These are phyloP conservation scores for Verticillium zaregamsianum DNA, from an alignment of 2,329 filamentous ascomycete genomes.

Conservation along the genomic window DNA sequence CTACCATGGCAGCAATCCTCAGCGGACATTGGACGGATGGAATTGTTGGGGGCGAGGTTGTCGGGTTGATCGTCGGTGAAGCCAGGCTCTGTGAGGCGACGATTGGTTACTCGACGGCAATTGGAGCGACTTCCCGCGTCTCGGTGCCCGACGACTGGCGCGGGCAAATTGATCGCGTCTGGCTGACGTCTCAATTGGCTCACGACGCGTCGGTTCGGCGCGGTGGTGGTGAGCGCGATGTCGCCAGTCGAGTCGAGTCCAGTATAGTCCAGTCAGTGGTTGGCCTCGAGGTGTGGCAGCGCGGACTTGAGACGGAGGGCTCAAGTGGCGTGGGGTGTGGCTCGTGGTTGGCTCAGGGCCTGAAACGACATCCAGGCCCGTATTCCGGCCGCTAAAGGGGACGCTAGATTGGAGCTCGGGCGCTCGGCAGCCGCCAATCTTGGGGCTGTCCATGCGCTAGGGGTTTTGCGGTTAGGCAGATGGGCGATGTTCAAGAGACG, in stretches of 20 bases:
- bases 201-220: background rate
- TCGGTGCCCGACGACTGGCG: background rate
- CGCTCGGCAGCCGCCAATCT: background rate
- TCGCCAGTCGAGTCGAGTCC: background rate
- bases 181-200: background rate
- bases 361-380: background rate
- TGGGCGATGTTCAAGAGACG: background rate
- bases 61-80: background rate
- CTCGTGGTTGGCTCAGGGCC: background rate
- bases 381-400: background rate
- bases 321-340: background rate
- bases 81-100: background rate
- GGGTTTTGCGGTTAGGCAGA: background rate
- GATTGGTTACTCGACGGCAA: background rate
- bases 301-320: background rate
- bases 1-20: background rate
- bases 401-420: background rate
- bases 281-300: background rate
- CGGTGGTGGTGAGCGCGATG: background rate
- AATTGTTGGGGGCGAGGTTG: background rate
- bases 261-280: background rate
- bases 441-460: background rate
- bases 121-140: background rate
- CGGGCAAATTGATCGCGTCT: background rate
- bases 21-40: background rate